phyloP scores from a whole-genome alignment of 1,139 yeast genomes.

The Geotrichum aggregatum region DNA sequence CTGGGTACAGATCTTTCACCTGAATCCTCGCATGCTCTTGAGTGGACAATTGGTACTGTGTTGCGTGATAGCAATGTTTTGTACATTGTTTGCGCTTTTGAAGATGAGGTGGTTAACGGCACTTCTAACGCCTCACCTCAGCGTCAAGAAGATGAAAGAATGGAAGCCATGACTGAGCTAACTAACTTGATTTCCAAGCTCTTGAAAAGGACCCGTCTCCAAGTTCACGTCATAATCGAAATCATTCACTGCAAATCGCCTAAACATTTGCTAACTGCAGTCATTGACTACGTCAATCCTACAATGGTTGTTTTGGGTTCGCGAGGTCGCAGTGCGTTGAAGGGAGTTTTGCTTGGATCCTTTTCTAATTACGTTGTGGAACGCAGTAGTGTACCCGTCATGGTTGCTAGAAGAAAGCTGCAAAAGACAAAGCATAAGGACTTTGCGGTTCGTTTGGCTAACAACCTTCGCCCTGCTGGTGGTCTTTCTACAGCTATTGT shows the following conservation, averaged over 20 bases:
- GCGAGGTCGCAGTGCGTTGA: constrained; percentile 68
- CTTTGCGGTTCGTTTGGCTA: constrained; percentile 42
- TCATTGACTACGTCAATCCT: constrained; percentile 79
- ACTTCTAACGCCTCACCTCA: constrained; percentile 29
- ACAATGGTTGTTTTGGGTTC: constrained; percentile 80
- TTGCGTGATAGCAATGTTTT: constrained; percentile 79
- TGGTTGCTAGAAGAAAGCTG: constrained; percentile 82
- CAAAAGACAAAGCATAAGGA: constrained; percentile 64
- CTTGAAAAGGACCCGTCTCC: constrained; percentile 65
- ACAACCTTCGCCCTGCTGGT: constrained; percentile 36
- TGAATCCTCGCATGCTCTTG: constrained; percentile 80
- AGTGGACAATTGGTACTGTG: constrained; percentile 86
- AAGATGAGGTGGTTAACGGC: constrained; percentile 49
- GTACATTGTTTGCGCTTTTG: constrained; percentile 73
- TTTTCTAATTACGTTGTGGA: constrained; percentile 73
- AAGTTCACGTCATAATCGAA: constrained; percentile 71
- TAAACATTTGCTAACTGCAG: constrained; percentile 74
- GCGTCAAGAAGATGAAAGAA: constrained; percentile 46
- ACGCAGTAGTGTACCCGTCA: constrained; percentile 77
- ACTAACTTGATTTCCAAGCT: constrained; percentile 57
- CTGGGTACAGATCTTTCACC: constrained; percentile 80
- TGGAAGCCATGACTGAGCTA: constrained; percentile 58
- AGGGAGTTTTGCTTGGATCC: constrained; percentile 73
- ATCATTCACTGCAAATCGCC: constrained; percentile 84
- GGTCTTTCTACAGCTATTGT: constrained; percentile 31